These are phyloP conservation scores for Ilex aquifolium DNA, from an alignment of 257 asterid species.

Conservation along the genomic window DNA sequence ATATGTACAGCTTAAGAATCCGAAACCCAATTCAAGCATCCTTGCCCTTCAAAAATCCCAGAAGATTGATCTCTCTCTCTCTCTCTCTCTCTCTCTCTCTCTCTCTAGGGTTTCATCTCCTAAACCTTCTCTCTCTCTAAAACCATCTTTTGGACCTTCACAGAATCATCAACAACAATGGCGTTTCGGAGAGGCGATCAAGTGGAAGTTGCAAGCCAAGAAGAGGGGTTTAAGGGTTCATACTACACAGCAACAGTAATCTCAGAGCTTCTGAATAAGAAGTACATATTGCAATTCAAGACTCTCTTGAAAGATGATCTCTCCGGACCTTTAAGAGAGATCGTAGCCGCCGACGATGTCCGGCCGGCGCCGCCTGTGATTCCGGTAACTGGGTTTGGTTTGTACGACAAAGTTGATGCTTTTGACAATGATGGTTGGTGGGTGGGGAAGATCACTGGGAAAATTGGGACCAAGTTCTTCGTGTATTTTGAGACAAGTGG, in stretches of 20 bases:
- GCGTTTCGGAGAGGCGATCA: constrained; percentile 6
- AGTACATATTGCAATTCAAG: constrained; percentile 15
- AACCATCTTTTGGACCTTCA: too few relatives aligned
- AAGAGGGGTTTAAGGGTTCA: constrained; percentile 21
- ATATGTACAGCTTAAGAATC: too few relatives aligned
- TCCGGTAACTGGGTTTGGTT: neutral
- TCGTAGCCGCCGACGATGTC: constrained; percentile 12
- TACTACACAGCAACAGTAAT: constrained; percentile 17
- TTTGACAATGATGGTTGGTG: constrained; percentile 33
- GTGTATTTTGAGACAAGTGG: constrained; percentile 22
- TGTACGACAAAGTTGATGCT: constrained; percentile 17
- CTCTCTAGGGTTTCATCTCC: too few relatives aligned
- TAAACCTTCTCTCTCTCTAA: too few relatives aligned
- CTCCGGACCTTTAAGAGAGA: constrained; percentile 23
- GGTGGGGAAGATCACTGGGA: constrained; percentile 18
- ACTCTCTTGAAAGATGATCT: constrained; percentile 17
- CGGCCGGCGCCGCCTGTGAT: constrained; percentile 27
- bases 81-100: too few relatives aligned
- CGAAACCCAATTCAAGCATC: too few relatives aligned
- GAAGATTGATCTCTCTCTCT: too few relatives aligned
- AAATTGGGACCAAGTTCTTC: neutral
- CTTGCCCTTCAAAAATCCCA: too few relatives aligned
- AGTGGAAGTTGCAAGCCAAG: constrained; percentile 19
- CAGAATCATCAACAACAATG: neutral
- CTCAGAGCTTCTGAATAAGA: constrained; percentile 1